These are phyloP conservation scores for Rosa chinensis DNA, from an alignment of 306 rosid genomes.

Conservation along the genomic window DNA sequence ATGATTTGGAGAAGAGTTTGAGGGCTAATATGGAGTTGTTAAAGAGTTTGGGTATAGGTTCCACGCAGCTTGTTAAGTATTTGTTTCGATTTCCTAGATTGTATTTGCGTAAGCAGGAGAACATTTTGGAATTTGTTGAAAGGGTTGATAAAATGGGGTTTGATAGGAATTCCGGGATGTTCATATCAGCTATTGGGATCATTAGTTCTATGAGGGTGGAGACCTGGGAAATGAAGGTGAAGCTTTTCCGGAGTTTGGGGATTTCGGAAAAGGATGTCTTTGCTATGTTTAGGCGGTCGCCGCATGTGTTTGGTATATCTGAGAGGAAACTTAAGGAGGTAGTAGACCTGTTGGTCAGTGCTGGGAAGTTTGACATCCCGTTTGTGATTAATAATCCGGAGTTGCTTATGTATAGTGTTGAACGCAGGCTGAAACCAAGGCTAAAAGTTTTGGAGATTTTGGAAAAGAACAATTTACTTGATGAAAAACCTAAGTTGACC, in stretches of 20 bases:
- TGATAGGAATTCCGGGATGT: constrained; percentile 33
- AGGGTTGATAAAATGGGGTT: constrained; percentile 37
- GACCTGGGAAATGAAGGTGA: constrained; percentile 35
- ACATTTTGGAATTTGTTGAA: constrained; percentile 22
- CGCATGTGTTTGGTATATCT: constrained; percentile 28
- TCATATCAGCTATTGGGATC: constrained; percentile 30
- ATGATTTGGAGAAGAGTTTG: constrained; percentile 36
- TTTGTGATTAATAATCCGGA: constrained; percentile 23
- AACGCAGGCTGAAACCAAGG: constrained; percentile 33
- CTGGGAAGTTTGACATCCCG: constrained; percentile 22
- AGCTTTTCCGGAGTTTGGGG: constrained; percentile 32
- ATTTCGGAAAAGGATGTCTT: constrained; percentile 27
- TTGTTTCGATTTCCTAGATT: constrained; percentile 25
- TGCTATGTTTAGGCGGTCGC: constrained; percentile 20
- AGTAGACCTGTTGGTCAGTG: constrained; percentile 18
- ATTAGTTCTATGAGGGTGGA: constrained; percentile 30
- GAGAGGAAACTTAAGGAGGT: constrained; percentile 29
- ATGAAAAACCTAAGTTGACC: constrained; percentile 18
- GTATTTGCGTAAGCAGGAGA: constrained; percentile 27
- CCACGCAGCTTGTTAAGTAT: constrained; percentile 14
- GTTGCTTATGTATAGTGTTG: constrained; percentile 29
- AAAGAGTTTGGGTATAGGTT: constrained; percentile 28
- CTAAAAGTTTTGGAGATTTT: constrained; percentile 19
- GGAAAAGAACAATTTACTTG: constrained; percentile 19
- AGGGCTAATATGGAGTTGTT: constrained; percentile 31